Conservation (phyloP, 805 yeast species). For the Candida golubevii region DNA sequence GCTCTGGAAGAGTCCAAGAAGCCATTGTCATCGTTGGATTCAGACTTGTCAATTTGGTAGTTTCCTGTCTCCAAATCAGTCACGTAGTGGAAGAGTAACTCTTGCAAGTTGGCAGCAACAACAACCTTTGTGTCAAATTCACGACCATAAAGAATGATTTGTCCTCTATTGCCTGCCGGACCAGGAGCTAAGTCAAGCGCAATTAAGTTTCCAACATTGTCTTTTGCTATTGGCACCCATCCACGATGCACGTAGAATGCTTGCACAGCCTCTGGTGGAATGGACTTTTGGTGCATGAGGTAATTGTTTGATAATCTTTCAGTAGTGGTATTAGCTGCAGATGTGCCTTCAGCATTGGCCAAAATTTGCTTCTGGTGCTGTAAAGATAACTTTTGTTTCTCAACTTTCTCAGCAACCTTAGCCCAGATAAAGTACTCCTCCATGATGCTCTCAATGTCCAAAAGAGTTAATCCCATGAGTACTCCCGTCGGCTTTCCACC, state of each 20-base stretch:
- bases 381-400: slow-evolving; percentile 30
- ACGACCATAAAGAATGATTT: slow-evolving; percentile 19
- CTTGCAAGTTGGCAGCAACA: slow-evolving; percentile 27
- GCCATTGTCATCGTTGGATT: slow-evolving; percentile 32
- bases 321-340: slow-evolving; percentile 10
- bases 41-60: slow-evolving; percentile 32
- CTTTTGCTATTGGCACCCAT: slow-evolving; percentile 19
- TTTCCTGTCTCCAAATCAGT: slow-evolving; percentile 40
- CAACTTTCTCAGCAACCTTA: slow-evolving; percentile 38
- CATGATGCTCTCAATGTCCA: slow-evolving; percentile 40
- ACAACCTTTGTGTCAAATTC: slow-evolving; percentile 21
- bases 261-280: slow-evolving; percentile 19
- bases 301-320: slow-evolving; percentile 14
- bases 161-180: slow-evolving; percentile 17
- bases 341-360: slow-evolving; percentile 7
- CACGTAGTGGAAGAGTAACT: slow-evolving; percentile 36
- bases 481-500: slow-evolving; percentile 45
- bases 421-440: slow-evolving; percentile 42
- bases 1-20: slow-evolving; percentile 34
- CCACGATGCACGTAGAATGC: slow-evolving; percentile 19
- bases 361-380: slow-evolving; percentile 25
- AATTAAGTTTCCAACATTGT: slow-evolving; percentile 15
- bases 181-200: slow-evolving; percentile 21
- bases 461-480: slow-evolving; percentile 38
- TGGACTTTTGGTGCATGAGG: slow-evolving; percentile 19